Conservation (phyloP, 1,284 basidiomycete species). For the Chalciporus piperatoides region DNA sequence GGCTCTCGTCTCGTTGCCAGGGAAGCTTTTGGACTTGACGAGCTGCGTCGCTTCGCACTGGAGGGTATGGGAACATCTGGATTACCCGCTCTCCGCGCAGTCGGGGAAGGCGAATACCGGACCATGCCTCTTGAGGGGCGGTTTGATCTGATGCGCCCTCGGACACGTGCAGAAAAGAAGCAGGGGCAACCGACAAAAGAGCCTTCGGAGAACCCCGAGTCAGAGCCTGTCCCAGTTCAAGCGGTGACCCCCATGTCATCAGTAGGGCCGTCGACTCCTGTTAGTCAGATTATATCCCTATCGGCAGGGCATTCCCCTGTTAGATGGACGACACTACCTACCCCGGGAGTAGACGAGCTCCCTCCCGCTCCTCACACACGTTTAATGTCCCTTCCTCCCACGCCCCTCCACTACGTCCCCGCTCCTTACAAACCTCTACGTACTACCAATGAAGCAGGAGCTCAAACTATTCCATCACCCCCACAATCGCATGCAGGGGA, state of each 20-base stretch:
- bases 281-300: constrained; percentile 19
- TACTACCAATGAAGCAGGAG: constrained; percentile 20
- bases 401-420: constrained; percentile 23
- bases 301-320: constrained; percentile 20
- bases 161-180: constrained; percentile 35
- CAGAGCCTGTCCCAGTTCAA: constrained; percentile 7
- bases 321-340: constrained; percentile 45
- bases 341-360: constrained; percentile 54
- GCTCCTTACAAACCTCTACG: constrained; percentile 15
- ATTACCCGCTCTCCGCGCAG: constrained; percentile 5
- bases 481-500: constrained; percentile 21
- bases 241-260: constrained; percentile 6
- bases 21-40: constrained; percentile 56
- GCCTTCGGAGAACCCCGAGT: constrained; percentile 1
- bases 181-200: constrained; percentile 5
- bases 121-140: constrained; percentile 75
- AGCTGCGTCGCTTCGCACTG: constrained; percentile 64
- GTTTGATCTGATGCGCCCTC: constrained; percentile 76
- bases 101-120: constrained; percentile 30
- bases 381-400: constrained; percentile 32
- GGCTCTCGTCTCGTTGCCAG: constrained; percentile 22
- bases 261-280: constrained; percentile 28
- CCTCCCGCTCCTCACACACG: constrained; percentile 40
- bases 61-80: constrained; percentile 27
- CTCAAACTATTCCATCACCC: constrained; percentile 18